Conservation (phyloP, 345 rosid species). For the Zanthoxylum bungeanum region DNA sequence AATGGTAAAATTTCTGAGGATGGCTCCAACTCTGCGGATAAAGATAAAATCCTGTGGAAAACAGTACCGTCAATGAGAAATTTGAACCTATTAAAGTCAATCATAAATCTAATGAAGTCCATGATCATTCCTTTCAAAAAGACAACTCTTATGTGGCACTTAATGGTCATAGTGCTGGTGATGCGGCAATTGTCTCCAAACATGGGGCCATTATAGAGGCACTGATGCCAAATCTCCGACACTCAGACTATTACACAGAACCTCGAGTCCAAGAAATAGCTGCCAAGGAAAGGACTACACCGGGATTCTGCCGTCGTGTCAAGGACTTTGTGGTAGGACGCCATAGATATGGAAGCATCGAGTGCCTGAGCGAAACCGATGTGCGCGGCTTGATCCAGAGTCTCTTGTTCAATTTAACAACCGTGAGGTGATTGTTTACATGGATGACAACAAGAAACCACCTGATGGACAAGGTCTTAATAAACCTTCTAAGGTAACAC, state of each 20-base stretch:
- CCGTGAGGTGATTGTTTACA: slow-evolving; percentile 91
- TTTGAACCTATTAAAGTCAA: slow-evolving; percentile 32
- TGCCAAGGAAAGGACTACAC: slow-evolving; percentile 77
- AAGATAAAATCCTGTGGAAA: slow-evolving; percentile 36
- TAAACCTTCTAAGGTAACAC: slow-evolving; percentile 88
- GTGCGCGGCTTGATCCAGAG: slow-evolving; percentile 83
- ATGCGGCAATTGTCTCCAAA: slow-evolving; percentile 76
- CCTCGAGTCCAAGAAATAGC: slow-evolving; percentile 90
- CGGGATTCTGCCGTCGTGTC: slow-evolving; percentile 70
- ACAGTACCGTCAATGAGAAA: slow-evolving; percentile 34
- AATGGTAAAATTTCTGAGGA: slow-evolving; percentile 65
- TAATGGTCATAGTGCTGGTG: slow-evolving; percentile 70
- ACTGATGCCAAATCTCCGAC: slow-evolving; percentile 83
- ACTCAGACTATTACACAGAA: slow-evolving; percentile 86
- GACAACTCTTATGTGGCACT: slow-evolving; percentile 55
- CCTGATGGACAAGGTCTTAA: slow-evolving; percentile 92
- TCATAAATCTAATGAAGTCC: slow-evolving; percentile 52
- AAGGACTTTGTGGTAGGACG: slow-evolving; percentile 86
- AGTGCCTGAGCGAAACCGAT: slow-evolving; percentile 83
- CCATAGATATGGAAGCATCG: slow-evolving; percentile 82
- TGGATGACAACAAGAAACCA: slow-evolving; percentile 87
- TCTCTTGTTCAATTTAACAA: slow-evolving; percentile 77
- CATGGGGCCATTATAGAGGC: slow-evolving; percentile 87
- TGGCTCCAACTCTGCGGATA: too few species aligned
- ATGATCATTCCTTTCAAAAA: slow-evolving; percentile 35